phyloP scores from a whole-genome alignment of 1,284 basidiomycete genomes.

The Porogramme epimiltina region DNA sequence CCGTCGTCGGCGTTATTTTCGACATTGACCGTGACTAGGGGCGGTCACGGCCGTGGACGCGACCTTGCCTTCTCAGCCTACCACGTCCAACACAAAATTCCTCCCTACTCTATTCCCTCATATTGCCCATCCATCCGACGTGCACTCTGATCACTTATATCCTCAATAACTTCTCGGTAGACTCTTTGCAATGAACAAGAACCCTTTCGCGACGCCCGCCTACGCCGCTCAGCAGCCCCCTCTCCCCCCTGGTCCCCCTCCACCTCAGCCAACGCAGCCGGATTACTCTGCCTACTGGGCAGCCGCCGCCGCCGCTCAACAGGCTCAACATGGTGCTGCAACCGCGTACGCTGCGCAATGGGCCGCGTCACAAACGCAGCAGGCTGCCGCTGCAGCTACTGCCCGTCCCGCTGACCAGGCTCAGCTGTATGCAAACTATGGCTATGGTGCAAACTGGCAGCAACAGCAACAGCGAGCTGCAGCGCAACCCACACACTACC shows the following conservation, averaged over 20 bases:
- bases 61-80: constrained; percentile 2
- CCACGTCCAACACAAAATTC: constrained; percentile 12
- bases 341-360: constrained; percentile 64
- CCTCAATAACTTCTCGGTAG: constrained; percentile 5
- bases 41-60: background rate
- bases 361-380: constrained; percentile 53
- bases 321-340: constrained; percentile 45
- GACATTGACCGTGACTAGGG: background rate
- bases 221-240: constrained; percentile 74
- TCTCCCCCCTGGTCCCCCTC: constrained; percentile 76
- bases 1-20: background rate
- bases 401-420: constrained; percentile 72
- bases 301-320: constrained; percentile 54
- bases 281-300: constrained; percentile 81
- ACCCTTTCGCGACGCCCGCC: constrained; percentile 70
- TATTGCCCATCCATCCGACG: constrained; percentile 13
- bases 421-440: constrained; percentile 82
- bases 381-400: constrained; percentile 32
- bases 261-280: constrained; percentile 63
- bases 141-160: constrained; percentile 4
- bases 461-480: constrained; percentile 53
- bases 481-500: constrained; percentile 50
- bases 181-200: constrained; percentile 65
- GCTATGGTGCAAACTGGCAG: constrained; percentile 74
- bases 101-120: constrained; percentile 22